Percentiles rank a stretch among this genome's conserved stretches.
These are phyloP conservation scores for Salvia rosmarinus DNA, from an alignment of 257 asterid genomes.

Conservation along the genomic window DNA sequence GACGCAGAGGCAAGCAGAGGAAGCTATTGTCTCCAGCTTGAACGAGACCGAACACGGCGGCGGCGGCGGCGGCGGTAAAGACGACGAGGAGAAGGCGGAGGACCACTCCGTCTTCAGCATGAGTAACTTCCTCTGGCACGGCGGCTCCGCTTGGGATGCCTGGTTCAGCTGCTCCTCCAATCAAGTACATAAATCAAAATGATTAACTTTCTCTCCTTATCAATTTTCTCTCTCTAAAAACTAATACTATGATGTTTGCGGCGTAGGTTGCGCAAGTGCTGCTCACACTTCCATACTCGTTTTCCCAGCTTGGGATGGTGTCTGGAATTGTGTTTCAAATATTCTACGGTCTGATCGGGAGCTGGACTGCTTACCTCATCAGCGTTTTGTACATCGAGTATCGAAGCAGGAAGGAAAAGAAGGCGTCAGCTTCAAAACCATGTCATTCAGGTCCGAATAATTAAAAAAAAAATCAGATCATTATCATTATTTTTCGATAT, in stretches of 20 bases:
- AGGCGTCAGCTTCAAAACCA: constrained; percentile 85
- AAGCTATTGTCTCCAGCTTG: constrained; percentile 58
- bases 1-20: constrained; percentile 73
- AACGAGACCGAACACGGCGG: constrained; percentile 47
- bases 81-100: constrained; percentile 39
- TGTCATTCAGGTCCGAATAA: constrained; percentile 66
- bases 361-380: constrained; percentile 92
- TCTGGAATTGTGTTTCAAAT: constrained; percentile 71
- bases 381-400: constrained; percentile 78
- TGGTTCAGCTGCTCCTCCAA: constrained; percentile 95
- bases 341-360: constrained; percentile 75
- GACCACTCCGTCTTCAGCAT: constrained; percentile 42
- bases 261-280: constrained; percentile 89
- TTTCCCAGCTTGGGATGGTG: constrained; percentile 79
- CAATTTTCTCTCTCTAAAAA: neutral
- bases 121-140: constrained; percentile 76
- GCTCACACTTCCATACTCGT: constrained; percentile 82
- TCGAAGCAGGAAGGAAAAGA: constrained; percentile 80
- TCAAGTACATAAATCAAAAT: too few relatives aligned
- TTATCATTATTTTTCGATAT: too few relatives aligned
- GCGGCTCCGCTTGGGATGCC: constrained; percentile 89
- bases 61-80: constrained; percentile 42
- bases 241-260: too few relatives aligned
- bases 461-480: neutral
- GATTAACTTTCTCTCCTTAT: neutral